Evolutionary conservation across 164 flowering plant genomes (phyloP).

Genomic region (Pachysandra terminalis): DNA sequence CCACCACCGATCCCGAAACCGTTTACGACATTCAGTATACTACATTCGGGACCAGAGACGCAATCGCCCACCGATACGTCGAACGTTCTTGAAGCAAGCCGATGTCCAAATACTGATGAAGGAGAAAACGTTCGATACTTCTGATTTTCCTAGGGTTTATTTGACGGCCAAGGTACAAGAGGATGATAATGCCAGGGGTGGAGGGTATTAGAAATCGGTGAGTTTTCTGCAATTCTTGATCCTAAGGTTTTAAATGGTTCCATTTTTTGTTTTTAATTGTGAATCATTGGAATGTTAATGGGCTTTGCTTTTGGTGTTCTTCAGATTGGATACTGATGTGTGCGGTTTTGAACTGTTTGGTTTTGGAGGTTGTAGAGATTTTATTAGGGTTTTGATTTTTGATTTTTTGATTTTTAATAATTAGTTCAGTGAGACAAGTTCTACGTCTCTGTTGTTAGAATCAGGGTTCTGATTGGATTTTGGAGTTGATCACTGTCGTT

Average conservation of each 20-base stretch:
- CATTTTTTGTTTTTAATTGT: too few relatives aligned
- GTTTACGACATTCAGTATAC: constrained; percentile 90
- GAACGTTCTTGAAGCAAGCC: constrained; percentile 55
- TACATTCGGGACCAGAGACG: constrained; percentile 73
- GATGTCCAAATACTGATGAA: constrained; percentile 64
- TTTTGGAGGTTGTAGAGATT: too few relatives aligned
- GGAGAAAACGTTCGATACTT: constrained; percentile 49
- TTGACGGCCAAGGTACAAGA: constrained; percentile 50
- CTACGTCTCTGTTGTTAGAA: too few relatives aligned
- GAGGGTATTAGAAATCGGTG: constrained; percentile 68
- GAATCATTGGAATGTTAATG: too few relatives aligned
- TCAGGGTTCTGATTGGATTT: too few relatives aligned
- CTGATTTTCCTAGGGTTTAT: constrained; percentile 60
- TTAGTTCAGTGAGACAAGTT: too few relatives aligned
- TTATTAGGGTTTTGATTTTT: too few relatives aligned
- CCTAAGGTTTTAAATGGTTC: constrained; percentile 5
- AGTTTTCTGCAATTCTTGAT: constrained; percentile 2
- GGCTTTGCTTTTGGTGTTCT: too few relatives aligned
- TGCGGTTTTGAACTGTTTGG: too few relatives aligned
- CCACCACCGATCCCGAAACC: constrained; percentile 69
- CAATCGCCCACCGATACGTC: constrained; percentile 67
- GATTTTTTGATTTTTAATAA: too few relatives aligned
- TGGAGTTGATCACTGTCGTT: too few relatives aligned
- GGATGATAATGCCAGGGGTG: constrained; percentile 61
- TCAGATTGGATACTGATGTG: too few relatives aligned